Evolutionary conservation across 73 alveolate species (phyloP).

Genomic region (Paramecium biaurelia): DNA sequence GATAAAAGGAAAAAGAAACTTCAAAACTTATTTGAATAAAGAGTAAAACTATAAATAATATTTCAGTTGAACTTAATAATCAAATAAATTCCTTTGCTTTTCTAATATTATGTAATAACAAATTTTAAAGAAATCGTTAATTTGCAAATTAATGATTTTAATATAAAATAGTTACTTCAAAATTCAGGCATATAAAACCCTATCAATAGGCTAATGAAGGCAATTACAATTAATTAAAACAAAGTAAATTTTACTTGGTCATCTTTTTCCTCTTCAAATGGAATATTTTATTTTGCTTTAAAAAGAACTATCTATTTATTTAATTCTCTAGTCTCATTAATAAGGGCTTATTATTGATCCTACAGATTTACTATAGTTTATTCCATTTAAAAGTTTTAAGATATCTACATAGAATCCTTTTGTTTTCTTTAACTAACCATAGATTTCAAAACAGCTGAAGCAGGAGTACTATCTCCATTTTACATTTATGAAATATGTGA

Average conservation of each 20-base stretch:
- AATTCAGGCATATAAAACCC: neutral
- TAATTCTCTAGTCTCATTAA: constrained; percentile 1
- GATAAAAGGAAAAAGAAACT: neutral
- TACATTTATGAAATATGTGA: neutral
- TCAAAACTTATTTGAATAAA: neutral
- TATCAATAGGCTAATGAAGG: neutral
- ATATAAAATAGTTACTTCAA: neutral
- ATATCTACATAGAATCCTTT: neutral
- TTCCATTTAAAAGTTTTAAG: neutral
- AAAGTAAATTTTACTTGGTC: neutral
- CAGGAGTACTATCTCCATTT: neutral
- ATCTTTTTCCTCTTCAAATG: neutral
- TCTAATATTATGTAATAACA: neutral
- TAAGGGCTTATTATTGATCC: neutral
- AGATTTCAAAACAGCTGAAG: neutral
- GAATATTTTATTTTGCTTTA: neutral
- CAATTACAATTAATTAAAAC: neutral
- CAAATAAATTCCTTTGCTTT: neutral
- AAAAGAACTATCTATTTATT: neutral
- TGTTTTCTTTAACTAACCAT: neutral
- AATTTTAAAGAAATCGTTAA: neutral
- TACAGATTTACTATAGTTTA: neutral
- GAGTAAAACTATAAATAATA: neutral
- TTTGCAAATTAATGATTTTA: neutral
- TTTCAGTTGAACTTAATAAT: neutral